Evolutionary conservation across 768 basidiomycete species (phyloP).

Genomic region (Dentipellis sp.): DNA sequence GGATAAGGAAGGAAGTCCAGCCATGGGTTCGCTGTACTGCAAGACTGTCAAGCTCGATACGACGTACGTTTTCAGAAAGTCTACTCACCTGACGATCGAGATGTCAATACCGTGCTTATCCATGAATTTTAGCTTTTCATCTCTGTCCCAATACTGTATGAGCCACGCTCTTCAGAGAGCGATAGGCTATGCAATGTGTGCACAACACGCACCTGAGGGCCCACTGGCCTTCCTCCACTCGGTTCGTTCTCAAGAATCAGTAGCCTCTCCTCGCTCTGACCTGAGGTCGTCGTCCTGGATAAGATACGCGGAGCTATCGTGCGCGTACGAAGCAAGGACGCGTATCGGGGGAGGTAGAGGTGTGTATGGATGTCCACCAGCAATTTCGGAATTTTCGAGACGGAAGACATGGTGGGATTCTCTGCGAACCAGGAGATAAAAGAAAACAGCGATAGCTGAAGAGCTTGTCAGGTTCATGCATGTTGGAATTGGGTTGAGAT

Average conservation of each 20-base stretch:
- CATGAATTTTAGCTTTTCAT: constrained; percentile 81
- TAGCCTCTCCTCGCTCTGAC: constrained; percentile 53
- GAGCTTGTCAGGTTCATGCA: neutral
- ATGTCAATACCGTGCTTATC: constrained; percentile 71
- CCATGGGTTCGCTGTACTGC: constrained; percentile 85
- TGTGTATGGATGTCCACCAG: constrained; percentile 84
- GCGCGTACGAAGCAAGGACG: constrained; percentile 57
- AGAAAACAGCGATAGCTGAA: neutral
- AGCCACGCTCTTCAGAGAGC: neutral
- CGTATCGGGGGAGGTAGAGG: constrained; percentile 76
- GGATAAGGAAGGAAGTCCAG: constrained; percentile 73
- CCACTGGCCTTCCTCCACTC: constrained; percentile 70
- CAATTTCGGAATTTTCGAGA: constrained; percentile 19
- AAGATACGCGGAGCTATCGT: constrained; percentile 60
- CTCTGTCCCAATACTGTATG: constrained; percentile 62
- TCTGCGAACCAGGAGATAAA: neutral
- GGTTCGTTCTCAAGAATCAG: constrained; percentile 77
- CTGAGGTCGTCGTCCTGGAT: constrained; percentile 33
- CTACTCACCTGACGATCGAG: constrained; percentile 60
- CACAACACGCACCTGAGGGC: constrained; percentile 45
- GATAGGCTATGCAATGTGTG: neutral
- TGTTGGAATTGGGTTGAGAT: neutral
- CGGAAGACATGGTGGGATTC: too few species aligned
- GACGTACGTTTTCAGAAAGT: neutral
- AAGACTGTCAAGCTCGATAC: constrained; percentile 1